Base-by-base conservation (phyloP, 306 rosid species). In the Vicia faba region DNA sequence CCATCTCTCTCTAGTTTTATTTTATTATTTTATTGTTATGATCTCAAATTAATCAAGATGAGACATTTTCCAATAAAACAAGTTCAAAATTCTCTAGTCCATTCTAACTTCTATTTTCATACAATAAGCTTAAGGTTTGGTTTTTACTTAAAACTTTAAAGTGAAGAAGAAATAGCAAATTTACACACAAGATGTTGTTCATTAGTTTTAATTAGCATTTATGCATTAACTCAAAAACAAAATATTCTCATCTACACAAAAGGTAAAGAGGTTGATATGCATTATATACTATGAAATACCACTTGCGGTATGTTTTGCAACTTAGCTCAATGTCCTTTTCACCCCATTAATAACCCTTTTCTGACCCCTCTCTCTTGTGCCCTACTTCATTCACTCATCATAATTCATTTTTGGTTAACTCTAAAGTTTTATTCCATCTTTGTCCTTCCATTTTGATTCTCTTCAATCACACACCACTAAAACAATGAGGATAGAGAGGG, bases 311-410 rank as follows among this genome's bases (percentile, higher is more conserved):
- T 54, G 64, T 53, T 28, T 28, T 80, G 64, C 73, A 48, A 63
- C 75, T 79, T 73, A 36, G 66, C 78, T 72, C 68, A 81, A 79
- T 64, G 83, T 88, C 89, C 66, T 69, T 72, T 56, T 88, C 88
- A 79, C 60, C 41, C 67, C 78, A 78, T 72, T 79, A 82, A 80
- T 79, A 74, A 85, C 81, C 62, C 29, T 75, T 72, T 82, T 75
- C 82, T 64, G 71, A 75, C 33, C 64, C 25, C 26, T 18, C 75
- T 66, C 82, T 53, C 65, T 33, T 66, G 44, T 50, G 66, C 76
- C 70, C 77, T 66, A 70, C 70, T 41, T 46, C 36, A 49, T 72
- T 75, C 56, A 36, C 14, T 64, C 11, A 5, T 55, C 7, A 45
- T 72, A n/a, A 36, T 25, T n/a, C 36, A 9, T 19, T 72, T 61